These are phyloP conservation scores for Polymyxa betae DNA, from an alignment of 208 protist species.

Conservation along the genomic window DNA sequence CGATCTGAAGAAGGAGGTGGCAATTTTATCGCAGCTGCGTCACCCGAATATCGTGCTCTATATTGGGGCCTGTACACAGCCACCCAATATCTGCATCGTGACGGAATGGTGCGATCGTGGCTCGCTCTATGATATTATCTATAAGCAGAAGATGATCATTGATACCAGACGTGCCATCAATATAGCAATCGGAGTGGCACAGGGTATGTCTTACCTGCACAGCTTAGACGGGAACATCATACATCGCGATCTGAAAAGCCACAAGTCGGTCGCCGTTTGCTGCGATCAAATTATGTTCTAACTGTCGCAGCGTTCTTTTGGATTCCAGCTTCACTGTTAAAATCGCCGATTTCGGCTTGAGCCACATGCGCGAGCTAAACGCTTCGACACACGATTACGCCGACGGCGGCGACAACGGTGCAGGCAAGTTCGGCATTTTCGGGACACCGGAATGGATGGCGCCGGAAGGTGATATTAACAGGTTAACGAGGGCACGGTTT, in stretches of 20 bases:
- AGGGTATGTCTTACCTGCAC: slow-evolving; percentile 59
- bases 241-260: slow-evolving; percentile 54
- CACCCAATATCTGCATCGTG: slow-evolving; percentile 59
- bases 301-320: slow-evolving; percentile 38
- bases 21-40: slow-evolving; percentile 65
- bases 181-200: slow-evolving; percentile 48
- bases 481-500: not conserved
- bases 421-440: slow-evolving; percentile 43
- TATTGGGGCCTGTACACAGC: slow-evolving; percentile 65
- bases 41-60: slow-evolving; percentile 72
- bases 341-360: slow-evolving; percentile 59
- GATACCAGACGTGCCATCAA: slow-evolving; percentile 28
- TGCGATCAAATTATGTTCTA: not conserved
- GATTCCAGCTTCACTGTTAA: slow-evolving; percentile 58
- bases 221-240: slow-evolving; percentile 46
- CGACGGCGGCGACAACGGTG: not conserved
- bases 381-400: not conserved
- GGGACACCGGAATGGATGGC: slow-evolving; percentile 42
- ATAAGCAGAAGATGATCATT: slow-evolving; percentile 54
- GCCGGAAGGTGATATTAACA: not conserved
- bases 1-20: slow-evolving; percentile 66
- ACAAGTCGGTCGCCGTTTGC: not conserved
- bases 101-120: slow-evolving; percentile 59
- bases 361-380: slow-evolving; percentile 28
- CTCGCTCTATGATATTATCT: slow-evolving; percentile 58